Conservation (phyloP, 2,329 filamentous ascomycete species). For the Trichoderma sp. region DNA sequence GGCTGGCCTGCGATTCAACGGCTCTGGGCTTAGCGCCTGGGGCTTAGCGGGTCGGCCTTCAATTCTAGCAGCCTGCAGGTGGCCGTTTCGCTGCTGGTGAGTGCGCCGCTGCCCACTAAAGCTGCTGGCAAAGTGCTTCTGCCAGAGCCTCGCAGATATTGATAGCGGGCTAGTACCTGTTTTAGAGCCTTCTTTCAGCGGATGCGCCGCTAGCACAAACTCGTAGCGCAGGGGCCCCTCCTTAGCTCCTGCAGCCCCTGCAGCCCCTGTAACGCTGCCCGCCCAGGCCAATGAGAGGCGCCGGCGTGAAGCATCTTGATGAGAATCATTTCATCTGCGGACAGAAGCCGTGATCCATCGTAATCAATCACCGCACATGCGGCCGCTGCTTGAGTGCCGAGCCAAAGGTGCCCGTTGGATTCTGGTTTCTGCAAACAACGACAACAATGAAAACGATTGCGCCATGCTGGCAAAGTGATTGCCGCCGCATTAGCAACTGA, state of each 20-base stretch:
- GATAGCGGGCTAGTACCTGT: not conserved
- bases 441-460: not conserved
- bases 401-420: not conserved
- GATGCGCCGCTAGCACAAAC: slow-evolving; percentile 1
- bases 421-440: not conserved
- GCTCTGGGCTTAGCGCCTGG: slow-evolving; percentile 15
- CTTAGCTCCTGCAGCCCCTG: slow-evolving; percentile 21
- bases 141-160: slow-evolving; percentile 1
- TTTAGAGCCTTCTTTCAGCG: slow-evolving; percentile 12
- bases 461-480: not conserved
- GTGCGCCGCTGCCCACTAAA: not conserved
- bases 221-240: slow-evolving; percentile 17
- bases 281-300: slow-evolving; percentile 7
- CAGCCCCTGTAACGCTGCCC: slow-evolving; percentile 9
- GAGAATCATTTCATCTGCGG: slow-evolving; percentile 12
- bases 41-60: slow-evolving; percentile 6
- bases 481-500: not conserved
- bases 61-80: not conserved
- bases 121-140: not conserved
- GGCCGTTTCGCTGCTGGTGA: not conserved
- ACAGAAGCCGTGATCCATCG: not conserved
- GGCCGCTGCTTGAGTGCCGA: not conserved
- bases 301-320: not conserved
- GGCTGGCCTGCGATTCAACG: slow-evolving; percentile 11
- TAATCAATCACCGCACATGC: not conserved